Base-by-base conservation (phyloP, 2,329 filamentous ascomycete species). In the Cytospora mali region DNA sequence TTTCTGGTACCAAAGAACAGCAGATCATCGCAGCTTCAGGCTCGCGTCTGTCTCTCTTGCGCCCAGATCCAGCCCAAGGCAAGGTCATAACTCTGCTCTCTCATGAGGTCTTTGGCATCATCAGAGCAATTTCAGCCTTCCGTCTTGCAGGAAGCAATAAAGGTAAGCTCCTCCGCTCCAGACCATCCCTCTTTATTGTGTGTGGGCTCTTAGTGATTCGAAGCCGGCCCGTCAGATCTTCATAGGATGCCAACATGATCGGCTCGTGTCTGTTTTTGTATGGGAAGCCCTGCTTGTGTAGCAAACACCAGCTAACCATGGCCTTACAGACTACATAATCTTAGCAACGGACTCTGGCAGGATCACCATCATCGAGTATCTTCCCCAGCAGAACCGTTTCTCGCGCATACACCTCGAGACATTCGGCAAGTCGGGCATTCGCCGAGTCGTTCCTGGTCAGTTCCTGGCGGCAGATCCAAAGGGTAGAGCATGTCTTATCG, bases 391-490 rank as follows among this genome's bases (percentile, higher is more conserved):
- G 75, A 97, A 97, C 75, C 87, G 88, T 55, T 97, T 99, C 77
- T 88, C 88, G 70, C 88, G 92, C 53, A 85, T 98, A 67, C 95
- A 98, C 72, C 85, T 97, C 62, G 96, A 99, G 80, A 99, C 96
- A 0, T 99, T 96, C 75, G 95, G 95, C 69, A 99, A 99, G 77
- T 98, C 95, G 9, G 96, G 95, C 42, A 86, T 98, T 58, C 88
- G 96, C 62, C 88, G 95, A 71, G 94, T 98, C 42, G 87, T 99
- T 51, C 95, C 96, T 2, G 95, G 96, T 65, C 93, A 99, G 76
- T 99, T 97, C 72, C 85, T 99, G 29, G 95, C 94, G 7, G 92
- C 92, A 58, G 95, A 99, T 72, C 95, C 95, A 29, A 97, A 97
- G 76, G 95, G 95, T 61, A 88, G 95, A 79, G 96, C 96, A 61